phyloP scores from a whole-genome alignment of 2,329 filamentous ascomycete species.

The Pseudogymnoascus sp. region DNA sequence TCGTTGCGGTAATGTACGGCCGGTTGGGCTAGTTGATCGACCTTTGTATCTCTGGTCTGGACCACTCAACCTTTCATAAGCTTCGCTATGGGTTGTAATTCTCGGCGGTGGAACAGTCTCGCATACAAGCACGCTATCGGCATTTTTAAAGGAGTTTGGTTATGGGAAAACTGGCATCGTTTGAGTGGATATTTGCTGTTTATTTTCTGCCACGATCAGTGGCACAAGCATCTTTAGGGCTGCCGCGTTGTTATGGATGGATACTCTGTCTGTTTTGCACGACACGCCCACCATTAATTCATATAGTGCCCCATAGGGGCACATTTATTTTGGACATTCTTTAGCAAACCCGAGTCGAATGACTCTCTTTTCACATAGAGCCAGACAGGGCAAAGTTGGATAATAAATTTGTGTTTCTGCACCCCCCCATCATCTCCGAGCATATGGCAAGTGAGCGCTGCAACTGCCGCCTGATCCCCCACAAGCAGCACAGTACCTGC shows the following conservation, averaged over 20 bases:
- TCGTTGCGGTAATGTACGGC: not conserved
- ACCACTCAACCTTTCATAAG: not conserved
- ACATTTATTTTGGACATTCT: slow-evolving; percentile 4
- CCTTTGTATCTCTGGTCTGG: not conserved
- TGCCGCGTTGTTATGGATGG: not conserved
- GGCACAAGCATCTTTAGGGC: not conserved
- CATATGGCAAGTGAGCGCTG: not conserved
- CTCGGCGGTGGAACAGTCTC: not conserved
- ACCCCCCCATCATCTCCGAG: not conserved
- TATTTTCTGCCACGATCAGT: not conserved
- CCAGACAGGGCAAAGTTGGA: not conserved
- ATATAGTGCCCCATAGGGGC: not conserved
- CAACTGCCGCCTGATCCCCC: not conserved
- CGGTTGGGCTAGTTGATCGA: not conserved
- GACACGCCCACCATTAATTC: not conserved
- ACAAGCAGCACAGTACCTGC: not conserved
- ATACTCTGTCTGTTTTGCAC: not conserved
- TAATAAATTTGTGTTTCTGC: not conserved
- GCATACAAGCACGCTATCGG: not conserved
- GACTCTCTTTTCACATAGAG: slow-evolving; percentile 1
- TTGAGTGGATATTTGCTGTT: not conserved
- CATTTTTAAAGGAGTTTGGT: slow-evolving; percentile 3
- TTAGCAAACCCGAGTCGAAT: not conserved
- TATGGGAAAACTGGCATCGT: not conserved
- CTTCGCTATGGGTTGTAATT: slow-evolving; percentile 1